Evolutionary conservation across 805 yeast species (phyloP).

Genomic region (Alloascoidea hylecoeti): DNA sequence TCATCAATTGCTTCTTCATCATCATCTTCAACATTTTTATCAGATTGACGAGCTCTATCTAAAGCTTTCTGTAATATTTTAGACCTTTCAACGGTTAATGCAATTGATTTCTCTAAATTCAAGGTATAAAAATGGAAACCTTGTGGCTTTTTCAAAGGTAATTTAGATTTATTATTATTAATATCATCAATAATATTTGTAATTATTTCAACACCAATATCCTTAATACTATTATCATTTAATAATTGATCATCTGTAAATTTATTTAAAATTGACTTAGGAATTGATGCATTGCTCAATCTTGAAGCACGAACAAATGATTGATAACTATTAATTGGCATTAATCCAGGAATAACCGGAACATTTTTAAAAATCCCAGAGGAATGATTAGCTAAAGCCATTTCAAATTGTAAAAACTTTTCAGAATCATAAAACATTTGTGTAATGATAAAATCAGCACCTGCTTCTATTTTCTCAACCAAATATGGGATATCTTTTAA

Average conservation of each 20-base stretch:
- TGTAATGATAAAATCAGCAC: conserved; percentile 88
- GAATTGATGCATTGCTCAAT: conserved; percentile 77
- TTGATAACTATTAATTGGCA: conserved; percentile 81
- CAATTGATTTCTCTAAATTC: conserved; percentile 85
- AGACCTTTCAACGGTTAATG: conserved; percentile 61
- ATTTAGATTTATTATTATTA: conserved; percentile 33
- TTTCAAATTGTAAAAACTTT: conserved; percentile 57
- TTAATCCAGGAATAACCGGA: conserved; percentile 72
- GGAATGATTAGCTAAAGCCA: conserved; percentile 24
- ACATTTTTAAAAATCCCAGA: conserved; percentile 25
- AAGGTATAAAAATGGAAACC: conserved; percentile 91
- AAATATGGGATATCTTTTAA: conserved; percentile 62
- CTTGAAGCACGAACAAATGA: conserved; percentile 82
- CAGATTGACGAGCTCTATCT: conserved; percentile 13
- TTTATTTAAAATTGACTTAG: conserved; percentile 32
- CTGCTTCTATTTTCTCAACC: conserved; percentile 79
- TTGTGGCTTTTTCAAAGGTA: no score
- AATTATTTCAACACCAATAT: conserved; percentile 66
- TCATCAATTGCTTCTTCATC: conserved; percentile 5
- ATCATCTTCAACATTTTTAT: conserved; percentile 22
- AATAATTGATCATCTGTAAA: conserved; percentile 44
- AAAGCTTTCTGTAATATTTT: conserved; percentile 24
- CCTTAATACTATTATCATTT: conserved; percentile 73
- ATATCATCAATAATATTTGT: conserved; percentile 49
- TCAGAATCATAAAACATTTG: conserved; percentile 85